Evolutionary conservation across 176 grass and related monocot genomes (phyloP).

Genomic region (Zoysia japonica): DNA sequence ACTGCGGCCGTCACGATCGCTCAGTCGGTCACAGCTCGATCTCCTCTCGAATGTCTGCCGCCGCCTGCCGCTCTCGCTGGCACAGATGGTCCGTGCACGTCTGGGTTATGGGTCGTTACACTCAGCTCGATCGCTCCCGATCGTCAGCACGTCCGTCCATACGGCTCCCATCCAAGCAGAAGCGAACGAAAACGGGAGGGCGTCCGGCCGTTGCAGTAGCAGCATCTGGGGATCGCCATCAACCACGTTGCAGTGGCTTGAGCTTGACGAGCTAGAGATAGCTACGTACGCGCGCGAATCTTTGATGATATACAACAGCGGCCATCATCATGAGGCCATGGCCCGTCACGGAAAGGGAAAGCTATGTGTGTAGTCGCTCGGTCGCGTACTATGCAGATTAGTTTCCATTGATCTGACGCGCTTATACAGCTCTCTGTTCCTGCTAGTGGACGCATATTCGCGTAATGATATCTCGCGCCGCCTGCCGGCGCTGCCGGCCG

Average conservation of each 20-base stretch:
- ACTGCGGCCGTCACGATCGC: background rate
- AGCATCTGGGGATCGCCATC: conserved; percentile 26
- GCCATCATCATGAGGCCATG: background rate
- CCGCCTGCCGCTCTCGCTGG: background rate
- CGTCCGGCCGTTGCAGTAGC: conserved; percentile 8
- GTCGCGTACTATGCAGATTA: background rate
- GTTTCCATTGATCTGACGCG: background rate
- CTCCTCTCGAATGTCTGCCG: conserved; percentile 19
- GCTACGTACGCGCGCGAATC: background rate
- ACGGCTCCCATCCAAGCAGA: conserved; percentile 10
- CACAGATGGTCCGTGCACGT: conserved; percentile 12
- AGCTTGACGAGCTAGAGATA: background rate
- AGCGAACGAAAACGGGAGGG: conserved; percentile 32
- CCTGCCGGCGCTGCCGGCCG: conserved; percentile 14
- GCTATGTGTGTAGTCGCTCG: background rate
- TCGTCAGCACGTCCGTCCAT: conserved; percentile 25
- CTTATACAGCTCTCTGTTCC: background rate
- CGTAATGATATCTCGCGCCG: conserved; percentile 11
- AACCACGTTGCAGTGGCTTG: conserved; percentile 13
- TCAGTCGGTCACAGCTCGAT: background rate
- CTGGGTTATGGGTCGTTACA: background rate
- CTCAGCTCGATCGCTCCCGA: background rate
- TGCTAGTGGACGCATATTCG: background rate
- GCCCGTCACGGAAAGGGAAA: background rate
- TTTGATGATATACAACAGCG: conserved; percentile 1